Conservation (phyloP, 1,139 yeast genomes). For the Candida sojae region DNA sequence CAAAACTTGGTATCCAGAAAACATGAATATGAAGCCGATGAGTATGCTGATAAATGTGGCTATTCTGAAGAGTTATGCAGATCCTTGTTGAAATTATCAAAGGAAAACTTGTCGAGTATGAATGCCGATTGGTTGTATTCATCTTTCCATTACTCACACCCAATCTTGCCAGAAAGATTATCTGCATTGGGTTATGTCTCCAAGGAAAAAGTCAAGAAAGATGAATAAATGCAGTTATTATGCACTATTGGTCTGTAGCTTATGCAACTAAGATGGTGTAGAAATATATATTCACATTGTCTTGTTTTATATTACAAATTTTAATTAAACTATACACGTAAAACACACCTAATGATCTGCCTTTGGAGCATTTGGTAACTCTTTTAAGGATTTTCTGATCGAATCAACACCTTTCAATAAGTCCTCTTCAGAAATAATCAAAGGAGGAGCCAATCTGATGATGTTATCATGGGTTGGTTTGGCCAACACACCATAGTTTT, state of each 20-base stretch:
- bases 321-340: background rate
- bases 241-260: background rate
- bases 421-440: slow-evolving; percentile 87
- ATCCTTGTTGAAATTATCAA: slow-evolving; percentile 74
- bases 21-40: slow-evolving; percentile 92
- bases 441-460: slow-evolving; percentile 94
- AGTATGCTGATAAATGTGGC: slow-evolving; percentile 75
- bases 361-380: slow-evolving; percentile 56
- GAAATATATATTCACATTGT: too few relatives aligned
- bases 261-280: too few relatives aligned
- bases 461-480: slow-evolving; percentile 97
- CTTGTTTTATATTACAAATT: background rate
- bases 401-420: slow-evolving; percentile 76
- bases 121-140: slow-evolving; percentile 90
- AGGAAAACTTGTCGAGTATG: slow-evolving; percentile 78
- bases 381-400: slow-evolving; percentile 61
- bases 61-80: slow-evolving; percentile 66
- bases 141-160: slow-evolving; percentile 88
- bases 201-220: slow-evolving; percentile 39
- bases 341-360: slow-evolving; percentile 33
- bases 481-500: slow-evolving; percentile 85
- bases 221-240: slow-evolving; percentile 41
- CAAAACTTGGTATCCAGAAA: slow-evolving; percentile 76
- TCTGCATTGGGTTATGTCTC: slow-evolving; percentile 61
- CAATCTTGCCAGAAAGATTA: slow-evolving; percentile 86